These are phyloP conservation scores for Lagerstroemia speciosa DNA, from an alignment of 345 rosid genomes.

Conservation along the genomic window DNA sequence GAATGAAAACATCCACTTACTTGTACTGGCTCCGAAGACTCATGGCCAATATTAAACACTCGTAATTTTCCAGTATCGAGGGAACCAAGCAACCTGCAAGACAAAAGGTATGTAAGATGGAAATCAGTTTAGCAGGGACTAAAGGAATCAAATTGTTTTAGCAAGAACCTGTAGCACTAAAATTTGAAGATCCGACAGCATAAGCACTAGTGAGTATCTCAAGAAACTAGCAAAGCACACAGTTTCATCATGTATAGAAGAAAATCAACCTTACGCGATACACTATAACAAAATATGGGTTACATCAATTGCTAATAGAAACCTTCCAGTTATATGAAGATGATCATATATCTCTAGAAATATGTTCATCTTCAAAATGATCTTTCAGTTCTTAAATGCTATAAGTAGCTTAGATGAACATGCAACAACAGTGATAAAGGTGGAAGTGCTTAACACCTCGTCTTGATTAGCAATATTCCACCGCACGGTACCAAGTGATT, in stretches of 20 bases:
- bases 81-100: no score
- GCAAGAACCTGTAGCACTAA: no score
- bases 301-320: background rate
- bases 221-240: background rate
- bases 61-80: no score
- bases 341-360: background rate
- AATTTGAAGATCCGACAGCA: no score
- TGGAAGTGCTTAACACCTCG: conserved; percentile 43
- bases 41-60: no score
- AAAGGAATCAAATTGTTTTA: no score
- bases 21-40: no score
- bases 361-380: background rate
- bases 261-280: background rate
- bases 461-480: conserved; percentile 86
- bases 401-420: background rate
- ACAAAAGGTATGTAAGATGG: no score
- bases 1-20: no score
- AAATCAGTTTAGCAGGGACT: no score
- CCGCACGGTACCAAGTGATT: conserved; percentile 52
- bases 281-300: background rate
- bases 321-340: background rate
- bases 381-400: background rate
- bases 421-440: background rate
- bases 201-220: background rate
- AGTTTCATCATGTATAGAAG: no score